phyloP scores from a whole-genome alignment of 257 asterid species.

The Leonotis leonurus region DNA sequence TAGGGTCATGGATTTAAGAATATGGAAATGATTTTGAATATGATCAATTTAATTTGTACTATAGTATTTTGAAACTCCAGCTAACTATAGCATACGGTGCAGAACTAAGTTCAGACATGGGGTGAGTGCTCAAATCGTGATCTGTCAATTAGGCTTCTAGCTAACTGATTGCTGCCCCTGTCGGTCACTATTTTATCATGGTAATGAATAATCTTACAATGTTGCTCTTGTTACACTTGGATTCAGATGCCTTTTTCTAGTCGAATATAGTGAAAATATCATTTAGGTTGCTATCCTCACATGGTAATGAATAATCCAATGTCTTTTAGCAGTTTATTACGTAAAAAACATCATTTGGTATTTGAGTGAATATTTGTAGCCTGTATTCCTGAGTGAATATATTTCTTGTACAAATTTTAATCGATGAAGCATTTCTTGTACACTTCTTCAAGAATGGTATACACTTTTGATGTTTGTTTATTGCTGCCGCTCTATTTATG shows the following conservation, averaged over 20 bases:
- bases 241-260: background rate
- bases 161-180: background rate
- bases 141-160: conserved; percentile 27
- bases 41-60: background rate
- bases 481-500: too few relatives aligned
- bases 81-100: conserved; percentile 47
- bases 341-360: too few relatives aligned
- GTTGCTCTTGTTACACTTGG: background rate
- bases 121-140: conserved; percentile 35
- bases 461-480: too few relatives aligned
- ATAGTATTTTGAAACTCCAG: background rate
- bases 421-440: background rate
- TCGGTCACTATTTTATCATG: conserved; percentile 11
- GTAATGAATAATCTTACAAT: background rate
- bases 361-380: too few relatives aligned
- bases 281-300: background rate
- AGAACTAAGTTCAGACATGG: conserved; percentile 45
- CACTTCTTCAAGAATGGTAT: too few relatives aligned
- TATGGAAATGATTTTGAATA: background rate
- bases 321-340: too few relatives aligned
- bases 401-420: background rate
- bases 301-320: background rate
- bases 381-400: background rate
- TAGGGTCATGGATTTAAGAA: background rate
- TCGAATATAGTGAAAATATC: background rate